These are phyloP conservation scores for Pseudocercospora vitis DNA, from an alignment of 2,329 filamentous ascomycete species.

Conservation along the genomic window DNA sequence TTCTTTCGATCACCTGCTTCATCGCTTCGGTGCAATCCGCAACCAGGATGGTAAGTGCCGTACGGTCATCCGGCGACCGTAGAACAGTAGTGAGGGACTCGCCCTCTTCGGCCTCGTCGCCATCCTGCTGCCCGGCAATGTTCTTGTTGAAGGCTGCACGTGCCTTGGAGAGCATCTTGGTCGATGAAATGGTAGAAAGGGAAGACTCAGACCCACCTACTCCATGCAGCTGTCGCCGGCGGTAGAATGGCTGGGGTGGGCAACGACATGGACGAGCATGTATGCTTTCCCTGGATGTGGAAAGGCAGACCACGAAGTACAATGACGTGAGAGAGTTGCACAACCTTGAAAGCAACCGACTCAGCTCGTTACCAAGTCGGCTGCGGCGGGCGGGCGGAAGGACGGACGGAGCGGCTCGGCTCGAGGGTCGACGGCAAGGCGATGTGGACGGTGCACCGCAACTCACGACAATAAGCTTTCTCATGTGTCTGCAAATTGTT, in stretches of 20 bases:
- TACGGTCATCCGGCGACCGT: constrained; percentile 43
- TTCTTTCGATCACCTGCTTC: constrained; percentile 46
- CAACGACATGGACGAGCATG: too few species aligned
- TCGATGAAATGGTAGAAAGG: too few species aligned
- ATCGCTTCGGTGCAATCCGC: constrained; percentile 48
- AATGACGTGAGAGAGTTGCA: constrained; percentile 2
- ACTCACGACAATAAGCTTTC: constrained; percentile 6
- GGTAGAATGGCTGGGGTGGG: too few species aligned
- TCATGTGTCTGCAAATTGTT: background rate
- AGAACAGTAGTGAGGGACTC: constrained; percentile 49
- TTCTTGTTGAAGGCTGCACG: constrained; percentile 13
- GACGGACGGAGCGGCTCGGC: background rate
- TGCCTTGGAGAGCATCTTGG: constrained; percentile 9
- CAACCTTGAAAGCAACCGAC: too few species aligned
- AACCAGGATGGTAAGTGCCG: constrained; percentile 49
- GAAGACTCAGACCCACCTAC: background rate
- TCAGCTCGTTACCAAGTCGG: background rate
- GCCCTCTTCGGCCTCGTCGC: constrained; percentile 31
- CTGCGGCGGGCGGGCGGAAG: background rate
- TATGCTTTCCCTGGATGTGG: background rate
- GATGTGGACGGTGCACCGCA: background rate
- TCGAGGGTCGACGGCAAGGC: background rate
- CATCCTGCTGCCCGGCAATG: constrained; percentile 1
- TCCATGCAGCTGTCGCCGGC: too few species aligned
- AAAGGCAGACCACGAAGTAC: background rate